Percentiles rank a stretch among this genome's conserved stretches.
These are phyloP conservation scores for Golubevia sp. DNA, from an alignment of 1,284 basidiomycete species.

Conservation along the genomic window DNA sequence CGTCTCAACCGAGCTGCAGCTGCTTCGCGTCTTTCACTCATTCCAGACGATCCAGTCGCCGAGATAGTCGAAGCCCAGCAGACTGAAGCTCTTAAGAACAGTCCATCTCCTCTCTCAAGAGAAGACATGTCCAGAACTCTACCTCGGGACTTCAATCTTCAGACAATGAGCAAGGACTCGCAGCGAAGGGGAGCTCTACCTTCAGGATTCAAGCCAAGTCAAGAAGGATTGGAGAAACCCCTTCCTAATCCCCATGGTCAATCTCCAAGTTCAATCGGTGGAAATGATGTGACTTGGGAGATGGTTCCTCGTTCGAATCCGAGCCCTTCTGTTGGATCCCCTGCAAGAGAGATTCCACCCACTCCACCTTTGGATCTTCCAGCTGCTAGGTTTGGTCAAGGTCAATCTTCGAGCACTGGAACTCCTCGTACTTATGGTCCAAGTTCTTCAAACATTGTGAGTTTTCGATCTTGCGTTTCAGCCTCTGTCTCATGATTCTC, in stretches of 20 bases:
- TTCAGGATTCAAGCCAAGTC: conserved; percentile 11
- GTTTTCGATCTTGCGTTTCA: background rate
- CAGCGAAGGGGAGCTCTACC: conserved; percentile 7
- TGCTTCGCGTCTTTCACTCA: background rate
- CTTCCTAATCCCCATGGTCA: background rate
- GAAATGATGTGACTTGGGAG: conserved; percentile 12
- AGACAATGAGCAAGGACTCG: conserved; percentile 15
- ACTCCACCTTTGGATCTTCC: conserved; percentile 12
- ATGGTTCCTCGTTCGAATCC: conserved; percentile 21
- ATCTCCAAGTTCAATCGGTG: conserved; percentile 17
- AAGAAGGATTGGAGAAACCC: background rate
- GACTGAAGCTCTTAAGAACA: background rate
- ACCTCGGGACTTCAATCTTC: conserved; percentile 18
- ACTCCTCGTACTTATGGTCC: background rate
- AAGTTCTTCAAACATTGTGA: background rate
- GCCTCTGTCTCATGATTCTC: background rate
- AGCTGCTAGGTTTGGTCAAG: conserved; percentile 3
- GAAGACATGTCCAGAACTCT: conserved; percentile 12
- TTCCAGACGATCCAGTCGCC: background rate
- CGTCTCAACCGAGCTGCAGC: background rate
- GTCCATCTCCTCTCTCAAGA: conserved; percentile 16
- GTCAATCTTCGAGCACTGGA: background rate
- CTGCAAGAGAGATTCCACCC: conserved; percentile 12
- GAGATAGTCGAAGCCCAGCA: background rate
- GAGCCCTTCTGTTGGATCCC: conserved; percentile 1